phyloP scores from a whole-genome alignment of 2,329 filamentous ascomycete species.

The Pestalotiopsis sp. region DNA sequence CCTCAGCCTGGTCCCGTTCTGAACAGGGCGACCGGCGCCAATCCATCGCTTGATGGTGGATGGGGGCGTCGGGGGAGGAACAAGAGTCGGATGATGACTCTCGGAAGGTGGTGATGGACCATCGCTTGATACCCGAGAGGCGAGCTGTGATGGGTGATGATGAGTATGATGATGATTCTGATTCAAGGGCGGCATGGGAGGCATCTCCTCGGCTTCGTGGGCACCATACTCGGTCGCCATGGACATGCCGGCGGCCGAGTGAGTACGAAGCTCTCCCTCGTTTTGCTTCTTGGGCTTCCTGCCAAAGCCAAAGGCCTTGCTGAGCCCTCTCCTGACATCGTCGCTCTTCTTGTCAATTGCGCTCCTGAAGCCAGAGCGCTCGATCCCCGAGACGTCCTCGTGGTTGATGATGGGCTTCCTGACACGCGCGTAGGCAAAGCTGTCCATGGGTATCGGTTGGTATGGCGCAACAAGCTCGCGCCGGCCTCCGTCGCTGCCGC shows the following conservation, averaged over 20 bases:
- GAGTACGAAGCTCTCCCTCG: slow-evolving; percentile 33
- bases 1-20: slow-evolving; percentile 59
- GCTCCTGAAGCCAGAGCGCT: slow-evolving; percentile 55
- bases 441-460: slow-evolving; percentile 38
- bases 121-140: slow-evolving; percentile 25
- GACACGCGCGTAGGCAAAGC: slow-evolving; percentile 46
- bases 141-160: slow-evolving; percentile 17
- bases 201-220: slow-evolving; percentile 25
- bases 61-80: slow-evolving; percentile 35
- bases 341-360: slow-evolving; percentile 59
- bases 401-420: slow-evolving; percentile 47
- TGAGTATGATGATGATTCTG: too few species aligned
- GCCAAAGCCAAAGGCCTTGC: slow-evolving; percentile 55
- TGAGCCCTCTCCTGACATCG: slow-evolving; percentile 54
- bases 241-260: slow-evolving; percentile 41
- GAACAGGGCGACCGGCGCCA: slow-evolving; percentile 49
- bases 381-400: slow-evolving; percentile 56
- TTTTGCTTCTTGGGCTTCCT: slow-evolving; percentile 46
- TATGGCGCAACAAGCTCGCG: slow-evolving; percentile 27
- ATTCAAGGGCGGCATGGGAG: slow-evolving; percentile 23
- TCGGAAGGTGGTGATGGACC: slow-evolving; percentile 37
- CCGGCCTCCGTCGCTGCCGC: slow-evolving; percentile 37
- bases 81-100: slow-evolving; percentile 43
- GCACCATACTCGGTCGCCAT: slow-evolving; percentile 22
- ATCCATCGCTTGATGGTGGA: slow-evolving; percentile 56